Evolutionary conservation across 1,284 basidiomycete species (phyloP).

Genomic region (Puccinia novopanici): DNA sequence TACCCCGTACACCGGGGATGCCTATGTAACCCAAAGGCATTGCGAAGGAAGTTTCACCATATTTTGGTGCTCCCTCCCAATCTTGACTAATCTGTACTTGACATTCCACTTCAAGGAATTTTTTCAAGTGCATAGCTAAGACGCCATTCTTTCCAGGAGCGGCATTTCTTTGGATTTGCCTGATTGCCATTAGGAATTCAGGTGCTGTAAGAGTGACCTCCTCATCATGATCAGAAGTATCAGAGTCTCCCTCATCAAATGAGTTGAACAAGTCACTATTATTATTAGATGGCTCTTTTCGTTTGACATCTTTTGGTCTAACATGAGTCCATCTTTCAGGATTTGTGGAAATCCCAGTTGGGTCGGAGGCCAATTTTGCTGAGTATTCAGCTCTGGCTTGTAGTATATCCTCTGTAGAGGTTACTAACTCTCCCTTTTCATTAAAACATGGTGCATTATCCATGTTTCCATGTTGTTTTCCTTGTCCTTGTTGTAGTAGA

Average conservation of each 20-base stretch:
- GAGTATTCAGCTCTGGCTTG: constrained; percentile 7
- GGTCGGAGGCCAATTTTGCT: background rate
- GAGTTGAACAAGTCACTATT: no score
- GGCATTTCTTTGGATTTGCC: background rate
- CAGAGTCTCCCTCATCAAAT: no score
- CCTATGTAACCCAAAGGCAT: background rate
- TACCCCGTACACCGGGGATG: no score
- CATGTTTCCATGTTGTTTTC: background rate
- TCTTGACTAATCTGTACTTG: constrained; percentile 1
- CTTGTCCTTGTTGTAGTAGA: background rate
- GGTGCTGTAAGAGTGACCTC: background rate
- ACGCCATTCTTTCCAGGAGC: constrained; percentile 25
- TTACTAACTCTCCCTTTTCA: background rate
- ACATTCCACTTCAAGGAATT: constrained; percentile 28
- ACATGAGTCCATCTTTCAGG: no score
- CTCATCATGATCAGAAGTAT: no score
- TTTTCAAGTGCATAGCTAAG: constrained; percentile 1
- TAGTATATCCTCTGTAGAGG: background rate
- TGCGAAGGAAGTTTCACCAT: background rate
- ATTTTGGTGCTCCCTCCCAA: background rate
- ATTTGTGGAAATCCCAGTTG: background rate
- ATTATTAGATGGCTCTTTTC: no score
- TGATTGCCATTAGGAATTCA: constrained; percentile 1
- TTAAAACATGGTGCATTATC: constrained; percentile 2
- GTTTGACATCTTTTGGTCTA: no score